A percentile compares a stretch with the other conserved stretches of the same genome.
Evolutionary conservation across 73 alveolate genomes (phyloP).

Genomic region (Stentor coeruleus): DNA sequence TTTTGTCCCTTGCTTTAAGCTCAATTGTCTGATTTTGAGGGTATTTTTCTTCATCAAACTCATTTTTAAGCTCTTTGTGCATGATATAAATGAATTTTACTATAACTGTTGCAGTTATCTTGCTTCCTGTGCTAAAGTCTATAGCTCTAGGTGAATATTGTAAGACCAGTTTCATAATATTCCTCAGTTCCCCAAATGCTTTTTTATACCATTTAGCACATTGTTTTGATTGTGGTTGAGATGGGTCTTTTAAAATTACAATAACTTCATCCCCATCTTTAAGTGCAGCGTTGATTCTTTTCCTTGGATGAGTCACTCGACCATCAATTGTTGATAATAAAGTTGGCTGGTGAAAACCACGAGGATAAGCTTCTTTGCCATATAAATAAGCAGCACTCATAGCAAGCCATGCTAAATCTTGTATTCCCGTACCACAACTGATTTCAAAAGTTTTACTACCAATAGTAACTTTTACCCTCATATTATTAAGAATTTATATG

Average conservation of each 20-base stretch:
- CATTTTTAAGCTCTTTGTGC: background rate
- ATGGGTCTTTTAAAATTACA: slow-evolving; percentile 14
- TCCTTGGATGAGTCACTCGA: slow-evolving; percentile 25
- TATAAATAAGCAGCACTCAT: slow-evolving; percentile 59
- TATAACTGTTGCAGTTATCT: background rate
- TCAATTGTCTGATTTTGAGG: background rate
- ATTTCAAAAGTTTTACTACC: slow-evolving; percentile 54
- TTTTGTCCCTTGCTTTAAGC: background rate
- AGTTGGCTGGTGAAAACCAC: slow-evolving; percentile 57
- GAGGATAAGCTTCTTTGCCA: slow-evolving; percentile 67
- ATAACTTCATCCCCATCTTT: background rate
- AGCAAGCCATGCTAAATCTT: slow-evolving; percentile 70
- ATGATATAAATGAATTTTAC: slow-evolving; percentile 19
- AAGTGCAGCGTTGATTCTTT: background rate
- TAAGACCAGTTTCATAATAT: background rate
- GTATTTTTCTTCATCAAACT: background rate
- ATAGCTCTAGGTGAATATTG: background rate
- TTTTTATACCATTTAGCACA: background rate
- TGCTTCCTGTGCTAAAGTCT: background rate
- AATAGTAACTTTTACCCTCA: slow-evolving; percentile 46
- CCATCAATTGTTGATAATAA: slow-evolving; percentile 5
- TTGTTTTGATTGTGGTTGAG: background rate
- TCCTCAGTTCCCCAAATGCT: slow-evolving; percentile 21
- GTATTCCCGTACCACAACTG: slow-evolving; percentile 69
- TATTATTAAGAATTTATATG: no score